A percentile compares a stretch with the other conserved stretches of the same genome.
Conservation (phyloP, 2,329 filamentous ascomycete species). For the Penicillium sp. region DNA sequence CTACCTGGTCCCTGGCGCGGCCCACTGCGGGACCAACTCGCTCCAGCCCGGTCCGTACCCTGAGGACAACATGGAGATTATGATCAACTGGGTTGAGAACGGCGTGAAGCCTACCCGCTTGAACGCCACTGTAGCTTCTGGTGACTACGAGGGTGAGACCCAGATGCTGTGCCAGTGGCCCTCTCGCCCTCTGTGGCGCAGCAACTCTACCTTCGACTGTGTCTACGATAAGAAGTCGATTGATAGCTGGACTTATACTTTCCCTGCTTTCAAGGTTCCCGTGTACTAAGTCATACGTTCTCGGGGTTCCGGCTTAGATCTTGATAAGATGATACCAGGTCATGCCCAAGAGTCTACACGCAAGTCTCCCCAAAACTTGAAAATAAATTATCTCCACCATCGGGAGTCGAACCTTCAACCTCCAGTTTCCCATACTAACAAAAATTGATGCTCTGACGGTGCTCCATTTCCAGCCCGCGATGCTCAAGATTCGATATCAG, state of each 20-base stretch:
- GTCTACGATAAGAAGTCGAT: conserved; percentile 42
- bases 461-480: too few relatives aligned
- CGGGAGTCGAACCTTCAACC: too few relatives aligned
- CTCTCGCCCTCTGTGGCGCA: conserved; percentile 34
- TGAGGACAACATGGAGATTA: conserved; percentile 48
- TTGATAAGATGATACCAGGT: too few relatives aligned
- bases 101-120: conserved; percentile 49
- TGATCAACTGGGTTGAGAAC: conserved; percentile 58
- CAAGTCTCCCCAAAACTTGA: too few relatives aligned
- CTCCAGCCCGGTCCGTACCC: conserved; percentile 51
- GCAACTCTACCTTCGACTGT: conserved; percentile 40
- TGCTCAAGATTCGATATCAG: too few relatives aligned
- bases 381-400: too few relatives aligned
- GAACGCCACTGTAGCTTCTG: conserved; percentile 43
- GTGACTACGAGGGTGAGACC: conserved; percentile 34
- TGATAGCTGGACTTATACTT: conserved; percentile 44
- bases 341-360: too few relatives aligned
- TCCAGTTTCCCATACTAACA: too few relatives aligned
- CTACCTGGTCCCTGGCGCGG: conserved; percentile 57
- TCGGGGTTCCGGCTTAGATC: neutral
- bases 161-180: conserved; percentile 42
- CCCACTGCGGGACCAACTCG: conserved; percentile 53
- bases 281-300: conserved; percentile 36
- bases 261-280: conserved; percentile 44
- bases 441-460: too few relatives aligned